These are phyloP conservation scores for Thelonectria discophora DNA, from an alignment of 2,329 filamentous ascomycete species.

Conservation along the genomic window DNA sequence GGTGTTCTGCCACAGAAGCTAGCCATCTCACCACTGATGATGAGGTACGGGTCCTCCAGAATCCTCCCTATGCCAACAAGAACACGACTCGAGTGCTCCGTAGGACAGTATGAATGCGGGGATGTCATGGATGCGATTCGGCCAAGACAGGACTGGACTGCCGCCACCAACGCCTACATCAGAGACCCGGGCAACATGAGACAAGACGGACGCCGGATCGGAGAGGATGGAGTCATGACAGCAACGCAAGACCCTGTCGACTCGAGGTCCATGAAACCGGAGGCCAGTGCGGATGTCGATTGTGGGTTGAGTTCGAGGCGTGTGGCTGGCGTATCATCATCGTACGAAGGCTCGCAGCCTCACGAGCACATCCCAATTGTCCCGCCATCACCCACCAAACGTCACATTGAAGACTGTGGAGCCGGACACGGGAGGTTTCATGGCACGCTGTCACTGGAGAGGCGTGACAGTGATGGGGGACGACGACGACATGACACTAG, in stretches of 20 bases:
- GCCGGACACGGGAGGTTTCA: background rate
- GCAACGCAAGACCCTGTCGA: background rate
- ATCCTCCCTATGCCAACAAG: background rate
- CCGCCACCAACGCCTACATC: background rate
- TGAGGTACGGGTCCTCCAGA: background rate
- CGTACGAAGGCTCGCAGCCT: conserved; percentile 9
- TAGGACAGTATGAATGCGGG: conserved; percentile 8
- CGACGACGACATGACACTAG: conserved; percentile 11
- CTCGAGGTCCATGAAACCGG: conserved; percentile 2
- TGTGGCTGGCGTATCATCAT: conserved; percentile 13
- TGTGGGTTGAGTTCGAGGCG: conserved; percentile 4
- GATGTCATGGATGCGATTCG: background rate
- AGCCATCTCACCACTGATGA: background rate
- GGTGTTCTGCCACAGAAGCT: background rate
- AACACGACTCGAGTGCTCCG: background rate
- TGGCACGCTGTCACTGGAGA: background rate
- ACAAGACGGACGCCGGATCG: conserved; percentile 1
- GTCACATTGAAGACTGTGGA: conserved; percentile 6
- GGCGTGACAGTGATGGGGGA: no score
- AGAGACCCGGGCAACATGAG: background rate
- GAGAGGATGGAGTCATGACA: background rate
- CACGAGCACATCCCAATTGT: background rate
- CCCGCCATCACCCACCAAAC: background rate
- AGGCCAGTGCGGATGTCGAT: conserved; percentile 15
- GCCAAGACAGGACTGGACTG: background rate